Evolutionary conservation across 2,329 filamentous ascomycete species (phyloP).

Genomic region (Cytospora schulzeri): DNA sequence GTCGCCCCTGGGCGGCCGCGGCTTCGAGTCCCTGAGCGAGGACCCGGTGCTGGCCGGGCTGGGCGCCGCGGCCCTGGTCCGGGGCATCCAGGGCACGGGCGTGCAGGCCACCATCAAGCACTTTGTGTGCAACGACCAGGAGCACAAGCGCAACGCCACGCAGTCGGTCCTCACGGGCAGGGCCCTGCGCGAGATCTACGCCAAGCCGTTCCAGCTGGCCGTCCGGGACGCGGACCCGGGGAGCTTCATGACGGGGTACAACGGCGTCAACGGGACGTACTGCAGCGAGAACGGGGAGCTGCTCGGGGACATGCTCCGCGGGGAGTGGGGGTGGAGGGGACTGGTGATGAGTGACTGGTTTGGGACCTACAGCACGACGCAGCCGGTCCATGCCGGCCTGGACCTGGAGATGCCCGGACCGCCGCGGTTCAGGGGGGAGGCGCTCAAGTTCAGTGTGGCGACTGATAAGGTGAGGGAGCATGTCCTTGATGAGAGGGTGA

Average conservation of each 20-base stretch:
- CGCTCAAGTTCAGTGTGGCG: conserved; percentile 53
- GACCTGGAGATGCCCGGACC: conserved; percentile 65
- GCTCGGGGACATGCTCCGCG: conserved; percentile 53
- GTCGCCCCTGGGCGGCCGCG: conserved; percentile 60
- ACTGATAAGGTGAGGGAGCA: conserved; percentile 59
- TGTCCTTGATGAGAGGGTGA: conserved; percentile 59
- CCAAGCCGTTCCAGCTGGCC: conserved; percentile 59
- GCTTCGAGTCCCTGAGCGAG: conserved; percentile 62
- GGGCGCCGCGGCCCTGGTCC: conserved; percentile 54
- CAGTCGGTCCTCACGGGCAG: conserved; percentile 57
- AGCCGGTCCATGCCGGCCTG: conserved; percentile 53
- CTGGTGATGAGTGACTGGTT: conserved; percentile 64
- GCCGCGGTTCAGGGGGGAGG: conserved; percentile 52
- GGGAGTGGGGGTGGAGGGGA: conserved; percentile 61
- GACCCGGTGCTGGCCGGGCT: conserved; percentile 60
- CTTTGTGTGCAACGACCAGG: conserved; percentile 64
- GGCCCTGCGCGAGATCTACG: conserved; percentile 60
- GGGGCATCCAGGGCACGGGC: conserved; percentile 58
- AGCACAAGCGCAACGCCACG: conserved; percentile 59
- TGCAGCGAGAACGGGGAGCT: conserved; percentile 57
- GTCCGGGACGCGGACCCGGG: conserved; percentile 54
- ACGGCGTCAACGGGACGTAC: conserved; percentile 59
- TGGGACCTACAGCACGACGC: conserved; percentile 57
- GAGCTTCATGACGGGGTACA: conserved; percentile 62
- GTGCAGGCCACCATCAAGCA: conserved; percentile 62